Percentiles rank a stretch among this genome's conserved stretches.
Evolutionary conservation across 108 stramenopile genomes (phyloP).

Genomic region (Pseudonitzschia multistriata): DNA sequence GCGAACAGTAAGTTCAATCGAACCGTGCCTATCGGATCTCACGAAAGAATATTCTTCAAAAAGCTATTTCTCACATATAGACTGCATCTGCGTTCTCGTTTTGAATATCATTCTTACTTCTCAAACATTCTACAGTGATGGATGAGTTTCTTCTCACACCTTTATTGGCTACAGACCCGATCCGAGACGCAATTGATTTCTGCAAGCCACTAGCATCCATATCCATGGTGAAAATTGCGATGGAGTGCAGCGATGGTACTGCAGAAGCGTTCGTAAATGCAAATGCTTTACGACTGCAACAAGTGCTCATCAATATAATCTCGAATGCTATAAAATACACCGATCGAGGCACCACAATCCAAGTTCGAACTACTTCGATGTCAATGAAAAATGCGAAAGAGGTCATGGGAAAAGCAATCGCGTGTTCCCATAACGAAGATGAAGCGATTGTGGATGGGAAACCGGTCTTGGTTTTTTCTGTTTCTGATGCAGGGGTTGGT

Average conservation of each 20-base stretch:
- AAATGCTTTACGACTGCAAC: conserved; percentile 33
- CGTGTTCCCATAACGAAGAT: neutral
- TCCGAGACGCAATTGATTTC: conserved; percentile 12
- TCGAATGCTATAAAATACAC: conserved; percentile 57
- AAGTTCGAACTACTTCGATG: neutral
- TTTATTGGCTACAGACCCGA: neutral
- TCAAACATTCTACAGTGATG: neutral
- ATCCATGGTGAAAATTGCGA: neutral
- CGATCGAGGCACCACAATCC: neutral
- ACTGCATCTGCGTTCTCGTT: neutral
- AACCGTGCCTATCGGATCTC: neutral
- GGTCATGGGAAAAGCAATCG: neutral
- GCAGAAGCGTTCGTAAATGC: neutral
- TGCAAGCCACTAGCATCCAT: conserved; percentile 15
- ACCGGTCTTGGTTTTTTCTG: neutral
- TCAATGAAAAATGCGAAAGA: neutral
- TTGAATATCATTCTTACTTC: neutral
- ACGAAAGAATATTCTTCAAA: neutral
- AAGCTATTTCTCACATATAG: neutral
- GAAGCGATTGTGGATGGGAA: neutral
- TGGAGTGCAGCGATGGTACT: neutral
- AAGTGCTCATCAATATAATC: conserved; percentile 43
- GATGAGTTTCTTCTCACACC: conserved; percentile 14
- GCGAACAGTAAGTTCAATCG: neutral
- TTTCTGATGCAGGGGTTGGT: conserved; percentile 9